phyloP scores from a whole-genome alignment of 2,329 filamentous ascomycete genomes.

The Monilinia polystroma region DNA sequence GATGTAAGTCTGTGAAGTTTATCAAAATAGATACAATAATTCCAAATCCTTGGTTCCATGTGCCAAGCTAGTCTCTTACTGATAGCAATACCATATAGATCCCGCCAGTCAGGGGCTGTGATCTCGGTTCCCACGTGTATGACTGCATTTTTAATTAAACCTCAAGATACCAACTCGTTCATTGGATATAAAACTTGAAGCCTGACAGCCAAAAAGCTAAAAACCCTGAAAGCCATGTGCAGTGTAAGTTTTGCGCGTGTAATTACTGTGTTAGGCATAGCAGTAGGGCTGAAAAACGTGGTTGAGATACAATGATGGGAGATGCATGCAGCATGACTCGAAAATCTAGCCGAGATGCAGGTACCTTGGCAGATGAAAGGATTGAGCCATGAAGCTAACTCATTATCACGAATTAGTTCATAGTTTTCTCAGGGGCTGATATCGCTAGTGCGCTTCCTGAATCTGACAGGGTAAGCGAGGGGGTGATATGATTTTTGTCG shows the following conservation, averaged over 20 bases:
- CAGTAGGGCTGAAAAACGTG: conserved; percentile 12
- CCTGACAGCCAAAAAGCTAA: background rate
- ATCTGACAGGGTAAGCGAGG: conserved; percentile 20
- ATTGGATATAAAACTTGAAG: background rate
- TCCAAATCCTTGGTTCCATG: conserved; percentile 8
- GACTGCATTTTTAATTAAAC: conserved; percentile 13
- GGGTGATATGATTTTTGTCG: background rate
- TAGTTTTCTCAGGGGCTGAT: conserved; percentile 1
- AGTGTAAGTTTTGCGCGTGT: background rate
- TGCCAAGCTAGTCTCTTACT: background rate
- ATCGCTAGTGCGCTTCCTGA: conserved; percentile 6
- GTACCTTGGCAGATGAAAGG: background rate
- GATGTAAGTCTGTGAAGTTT: background rate
- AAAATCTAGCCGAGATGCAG: conserved; percentile 2
- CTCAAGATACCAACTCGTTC: background rate
- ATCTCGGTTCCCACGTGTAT: conserved; percentile 17
- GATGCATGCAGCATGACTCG: conserved; percentile 3
- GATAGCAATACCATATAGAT: background rate
- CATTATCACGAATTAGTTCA: conserved; percentile 4
- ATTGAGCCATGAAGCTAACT: background rate
- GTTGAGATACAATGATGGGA: conserved; percentile 12
- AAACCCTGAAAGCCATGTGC: conserved; percentile 11
- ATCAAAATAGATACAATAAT: conserved; percentile 14
- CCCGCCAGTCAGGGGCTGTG: background rate
- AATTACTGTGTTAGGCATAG: background rate